Evolutionary conservation across 495 filamentous ascomycete species (phyloP).

Genomic region (Aspergillus cristatus): DNA sequence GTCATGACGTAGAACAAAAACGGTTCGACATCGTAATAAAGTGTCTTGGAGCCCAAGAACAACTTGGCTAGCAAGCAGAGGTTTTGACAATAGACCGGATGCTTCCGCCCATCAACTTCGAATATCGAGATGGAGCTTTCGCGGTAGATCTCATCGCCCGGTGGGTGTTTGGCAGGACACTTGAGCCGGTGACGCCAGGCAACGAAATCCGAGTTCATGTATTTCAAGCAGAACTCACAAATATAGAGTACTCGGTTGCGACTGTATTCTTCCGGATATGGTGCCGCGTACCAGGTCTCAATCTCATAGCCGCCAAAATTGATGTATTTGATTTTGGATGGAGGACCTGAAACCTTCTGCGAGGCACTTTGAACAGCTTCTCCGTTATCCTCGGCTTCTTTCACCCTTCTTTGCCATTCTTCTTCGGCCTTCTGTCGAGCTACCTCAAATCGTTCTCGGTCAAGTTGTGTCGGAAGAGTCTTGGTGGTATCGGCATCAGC

Average conservation of each 20-base stretch:
- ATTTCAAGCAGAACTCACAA: constrained; percentile 97
- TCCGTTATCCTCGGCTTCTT: constrained; percentile 33
- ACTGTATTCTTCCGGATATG: constrained; percentile 97
- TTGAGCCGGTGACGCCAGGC: constrained; percentile 97
- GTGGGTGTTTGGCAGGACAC: constrained; percentile 91
- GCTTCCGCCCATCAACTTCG: constrained; percentile 93
- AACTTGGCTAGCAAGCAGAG: constrained; percentile 92
- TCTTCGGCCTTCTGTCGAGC: constrained; percentile 85
- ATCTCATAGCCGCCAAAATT: constrained; percentile 96
- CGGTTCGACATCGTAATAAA: constrained; percentile 97
- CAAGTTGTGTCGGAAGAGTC: constrained; percentile 69
- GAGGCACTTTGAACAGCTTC: constrained; percentile 40
- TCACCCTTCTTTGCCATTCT: constrained; percentile 66
- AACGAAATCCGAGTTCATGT: constrained; percentile 98
- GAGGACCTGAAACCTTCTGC: constrained; percentile 72
- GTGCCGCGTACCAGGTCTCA: constrained; percentile 99
- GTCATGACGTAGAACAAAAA: constrained; percentile 99
- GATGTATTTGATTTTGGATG: constrained; percentile 96
- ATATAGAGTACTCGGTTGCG: constrained; percentile 92
- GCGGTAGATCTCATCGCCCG: constrained; percentile 97
- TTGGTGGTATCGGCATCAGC: constrained; percentile 83
- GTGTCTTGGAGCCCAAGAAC: constrained; percentile 92
- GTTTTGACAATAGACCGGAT: constrained; percentile 96
- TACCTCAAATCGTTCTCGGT: constrained; percentile 77
- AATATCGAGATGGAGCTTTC: constrained; percentile 89